Evolutionary conservation across 768 basidiomycete genomes (phyloP), one percentile per base, ranked within the genome.

Genomic region (Tricholoma saponaceum): DNA sequence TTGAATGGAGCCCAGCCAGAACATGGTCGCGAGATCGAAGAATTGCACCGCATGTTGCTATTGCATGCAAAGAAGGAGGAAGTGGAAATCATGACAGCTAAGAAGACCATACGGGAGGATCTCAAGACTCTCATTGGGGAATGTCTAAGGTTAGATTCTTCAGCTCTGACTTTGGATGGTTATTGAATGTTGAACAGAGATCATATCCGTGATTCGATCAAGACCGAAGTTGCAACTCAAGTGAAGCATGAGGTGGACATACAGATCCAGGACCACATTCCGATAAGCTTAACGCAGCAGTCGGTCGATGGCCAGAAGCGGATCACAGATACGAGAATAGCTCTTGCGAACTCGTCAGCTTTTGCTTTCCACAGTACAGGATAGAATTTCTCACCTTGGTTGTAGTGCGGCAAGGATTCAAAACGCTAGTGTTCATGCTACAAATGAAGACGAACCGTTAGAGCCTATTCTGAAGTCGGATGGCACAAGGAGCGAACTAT

Each of bases 261-360:
- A 37, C 83, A 84, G 61, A 78, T 85, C 37, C 61, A 57, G 55
- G 73, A 78, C 22, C 71, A 81, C 61, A 70, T 85, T 51, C 82
- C 82, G 1, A 68, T 80, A 7, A 70, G 78, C 22, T 68, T 85
- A 51, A 60, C 72, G 16, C 64, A 80, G 57, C 82, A 83, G 62
- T 69, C 68, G 0, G 63, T 69, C 14, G 77, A 82, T 58, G 79
- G 70, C 54, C 74, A 74, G 56, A 67, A 68, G 52, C 76, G 79
- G 56, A 61, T 85, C 46, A 64, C 67, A 16, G 75, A 77, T 7
- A 74, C 82, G 47, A 73, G 73, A 58, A 69, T 72, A 30, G 79
- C 82, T 9, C 65, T 83, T 22, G 60, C 51, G 13, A 86, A 86
- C 68, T 83, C 83, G 85, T 86, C 60, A 60, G 81, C 76, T 13